Evolutionary conservation across 768 basidiomycete genomes (phyloP), one percentile per base, ranked within the genome.

Genomic region (Suillus placidus): DNA sequence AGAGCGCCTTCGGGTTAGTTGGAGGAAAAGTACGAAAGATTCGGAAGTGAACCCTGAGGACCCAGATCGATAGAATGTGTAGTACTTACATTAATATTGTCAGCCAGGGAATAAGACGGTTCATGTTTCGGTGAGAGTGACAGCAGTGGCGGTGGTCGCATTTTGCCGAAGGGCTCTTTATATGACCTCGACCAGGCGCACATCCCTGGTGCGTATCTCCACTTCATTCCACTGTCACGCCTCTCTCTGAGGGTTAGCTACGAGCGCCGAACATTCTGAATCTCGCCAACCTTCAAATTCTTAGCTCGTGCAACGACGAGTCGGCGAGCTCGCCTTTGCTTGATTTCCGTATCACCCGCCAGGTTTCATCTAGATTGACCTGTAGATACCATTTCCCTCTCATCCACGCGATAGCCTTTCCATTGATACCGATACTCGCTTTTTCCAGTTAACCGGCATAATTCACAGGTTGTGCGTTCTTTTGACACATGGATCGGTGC

Each of bases 401-500:
- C 56, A 43, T 43, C 32, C 42, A 62, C 61, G 40, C 60, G 26
- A 62, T 42, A 60, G n/a, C 40, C 37, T 30, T 37, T 58, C 42
- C 30, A 60, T 40, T 60, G 52, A 61, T 63, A 63, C 26, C 56
- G 42, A 63, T 60, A 63, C 20, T 26, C 20, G 49, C 62, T 58
- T 61, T 54, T 42, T 30, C 30, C 18, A 60, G 62, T 61, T 20
- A 60, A 63, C 57, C 57, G n/a, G 30, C 26, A 26, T 40, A 20
- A 26, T 26, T 30, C 20, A 20, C 38, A 40, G 58, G 20, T 30
- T 30, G 58, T 60, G 57, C 38, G 16, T 38, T 58, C 37, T 40
- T 26, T 26, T 40, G 68, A 67, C 63, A 67, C 42, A 78, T 78
- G 76, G 77, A 78, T 68, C 77, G 77, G 78, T 79, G 68, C 57